Conservation (phyloP, 768 basidiomycete genomes). For the Polyporus arcularius region DNA sequence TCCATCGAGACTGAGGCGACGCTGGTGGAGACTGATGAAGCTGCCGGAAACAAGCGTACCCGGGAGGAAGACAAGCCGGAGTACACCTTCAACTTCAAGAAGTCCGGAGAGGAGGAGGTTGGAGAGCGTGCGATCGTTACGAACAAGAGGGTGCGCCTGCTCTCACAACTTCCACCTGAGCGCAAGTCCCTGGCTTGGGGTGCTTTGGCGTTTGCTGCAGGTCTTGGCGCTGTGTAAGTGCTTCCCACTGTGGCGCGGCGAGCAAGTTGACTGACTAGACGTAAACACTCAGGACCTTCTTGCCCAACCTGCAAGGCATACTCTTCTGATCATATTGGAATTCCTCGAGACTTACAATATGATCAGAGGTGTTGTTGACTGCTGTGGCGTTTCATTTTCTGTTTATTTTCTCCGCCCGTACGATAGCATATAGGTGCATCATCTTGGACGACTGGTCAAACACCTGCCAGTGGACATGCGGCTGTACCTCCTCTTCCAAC, state of each 20-base stretch:
- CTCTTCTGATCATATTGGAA: conserved; percentile 8
- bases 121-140: conserved; percentile 58
- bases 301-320: conserved; percentile 21
- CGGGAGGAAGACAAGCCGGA: conserved; percentile 57
- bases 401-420: conserved; percentile 2
- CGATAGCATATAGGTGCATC: conserved; percentile 16
- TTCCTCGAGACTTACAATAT: not conserved
- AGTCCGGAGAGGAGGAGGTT: conserved; percentile 50
- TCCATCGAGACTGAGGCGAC: conserved; percentile 34
- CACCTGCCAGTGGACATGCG: not conserved
- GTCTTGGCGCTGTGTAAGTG: conserved; percentile 71
- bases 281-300: conserved; percentile 11
- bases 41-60: conserved; percentile 43
- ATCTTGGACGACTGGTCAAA: not conserved
- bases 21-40: conserved; percentile 20
- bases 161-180: conserved; percentile 56
- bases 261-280: not conserved
- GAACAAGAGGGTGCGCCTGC: conserved; percentile 63
- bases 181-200: conserved; percentile 84
- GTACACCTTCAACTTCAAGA: conserved; percentile 65
- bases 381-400: not conserved
- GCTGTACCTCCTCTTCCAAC: conserved; percentile 2
- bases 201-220: conserved; percentile 79
- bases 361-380: too few species aligned
- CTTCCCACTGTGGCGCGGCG: not conserved